A percentile compares a stretch with the other conserved stretches of the same genome.
Evolutionary conservation across 768 basidiomycete genomes (phyloP).

Genomic region (Termitomyces sp.): DNA sequence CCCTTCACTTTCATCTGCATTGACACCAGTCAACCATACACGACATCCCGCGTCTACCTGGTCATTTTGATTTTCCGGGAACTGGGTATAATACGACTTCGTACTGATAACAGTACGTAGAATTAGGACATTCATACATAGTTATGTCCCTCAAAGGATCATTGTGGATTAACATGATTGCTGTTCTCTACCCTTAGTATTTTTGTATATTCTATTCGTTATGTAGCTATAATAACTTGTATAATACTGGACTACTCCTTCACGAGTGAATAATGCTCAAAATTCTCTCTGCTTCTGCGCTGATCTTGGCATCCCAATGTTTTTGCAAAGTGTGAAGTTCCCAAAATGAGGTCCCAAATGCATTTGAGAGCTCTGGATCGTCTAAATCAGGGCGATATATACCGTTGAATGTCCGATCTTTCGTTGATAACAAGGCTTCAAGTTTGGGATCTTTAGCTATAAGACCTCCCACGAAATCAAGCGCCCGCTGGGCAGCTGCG

Average conservation of each 20-base stretch:
- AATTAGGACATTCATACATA: constrained; percentile 1
- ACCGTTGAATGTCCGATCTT: constrained; percentile 81
- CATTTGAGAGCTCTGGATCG: constrained; percentile 79
- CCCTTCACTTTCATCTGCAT: constrained; percentile 23
- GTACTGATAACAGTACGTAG: neutral
- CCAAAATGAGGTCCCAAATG: constrained; percentile 84
- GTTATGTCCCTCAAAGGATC: neutral
- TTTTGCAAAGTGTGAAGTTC: constrained; percentile 66
- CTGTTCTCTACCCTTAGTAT: constrained; percentile 5
- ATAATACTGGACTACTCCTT: constrained; percentile 13
- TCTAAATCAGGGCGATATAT: constrained; percentile 81
- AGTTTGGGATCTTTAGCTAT: constrained; percentile 75
- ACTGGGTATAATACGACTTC: neutral
- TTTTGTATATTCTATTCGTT: constrained; percentile 6
- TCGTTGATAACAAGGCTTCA: constrained; percentile 79
- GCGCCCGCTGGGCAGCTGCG: constrained; percentile 50
- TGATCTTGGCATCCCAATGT: constrained; percentile 65
- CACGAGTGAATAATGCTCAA: constrained; percentile 36
- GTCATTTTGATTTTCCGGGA: constrained; percentile 4
- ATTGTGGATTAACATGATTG: neutral
- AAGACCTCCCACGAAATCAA: constrained; percentile 70
- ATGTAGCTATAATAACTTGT: constrained; percentile 16
- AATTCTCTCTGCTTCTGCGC: constrained; percentile 58
- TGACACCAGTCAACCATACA: neutral
- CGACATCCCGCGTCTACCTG: constrained; percentile 2